Conservation (phyloP, 2,329 filamentous ascomycete species). For the Arthroderma uncinatum region DNA sequence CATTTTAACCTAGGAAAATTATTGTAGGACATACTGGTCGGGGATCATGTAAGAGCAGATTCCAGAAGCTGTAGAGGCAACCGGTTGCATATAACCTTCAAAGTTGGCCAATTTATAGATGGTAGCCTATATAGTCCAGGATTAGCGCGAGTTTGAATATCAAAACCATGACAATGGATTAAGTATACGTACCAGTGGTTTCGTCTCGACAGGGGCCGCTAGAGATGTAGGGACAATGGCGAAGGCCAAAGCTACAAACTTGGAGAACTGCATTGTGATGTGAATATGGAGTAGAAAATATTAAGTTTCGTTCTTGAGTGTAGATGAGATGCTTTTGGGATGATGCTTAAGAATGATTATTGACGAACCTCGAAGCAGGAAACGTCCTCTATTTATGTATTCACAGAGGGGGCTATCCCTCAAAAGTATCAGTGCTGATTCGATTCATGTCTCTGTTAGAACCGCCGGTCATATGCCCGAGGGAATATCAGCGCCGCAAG, state of each 20-base stretch:
- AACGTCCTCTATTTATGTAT: constrained; percentile 1
- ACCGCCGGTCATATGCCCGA: neutral
- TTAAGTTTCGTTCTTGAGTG: neutral
- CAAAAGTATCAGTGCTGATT: neutral
- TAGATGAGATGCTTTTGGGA: neutral
- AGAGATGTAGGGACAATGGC: neutral
- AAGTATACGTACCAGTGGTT: neutral
- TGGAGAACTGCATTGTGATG: constrained; percentile 1
- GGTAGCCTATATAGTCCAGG: neutral
- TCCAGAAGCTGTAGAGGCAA: neutral
- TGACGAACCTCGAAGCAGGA: neutral
- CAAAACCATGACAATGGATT: too few relatives aligned
- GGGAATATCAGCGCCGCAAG: neutral
- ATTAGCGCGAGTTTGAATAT: neutral
- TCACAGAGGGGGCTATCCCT: neutral
- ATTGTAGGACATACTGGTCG: neutral
- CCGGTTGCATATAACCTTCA: neutral
- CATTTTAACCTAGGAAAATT: neutral
- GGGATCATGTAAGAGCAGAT: neutral
- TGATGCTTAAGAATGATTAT: neutral
- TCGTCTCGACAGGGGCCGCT: neutral
- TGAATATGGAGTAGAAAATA: neutral
- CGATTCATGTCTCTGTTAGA: neutral
- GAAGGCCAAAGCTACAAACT: neutral
- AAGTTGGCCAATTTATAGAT: constrained; percentile 3